Evolutionary conservation across 2,329 filamentous ascomycete genomes (phyloP), one percentile per base, ranked within the genome.

Genomic region (Setomelanomma holmii): DNA sequence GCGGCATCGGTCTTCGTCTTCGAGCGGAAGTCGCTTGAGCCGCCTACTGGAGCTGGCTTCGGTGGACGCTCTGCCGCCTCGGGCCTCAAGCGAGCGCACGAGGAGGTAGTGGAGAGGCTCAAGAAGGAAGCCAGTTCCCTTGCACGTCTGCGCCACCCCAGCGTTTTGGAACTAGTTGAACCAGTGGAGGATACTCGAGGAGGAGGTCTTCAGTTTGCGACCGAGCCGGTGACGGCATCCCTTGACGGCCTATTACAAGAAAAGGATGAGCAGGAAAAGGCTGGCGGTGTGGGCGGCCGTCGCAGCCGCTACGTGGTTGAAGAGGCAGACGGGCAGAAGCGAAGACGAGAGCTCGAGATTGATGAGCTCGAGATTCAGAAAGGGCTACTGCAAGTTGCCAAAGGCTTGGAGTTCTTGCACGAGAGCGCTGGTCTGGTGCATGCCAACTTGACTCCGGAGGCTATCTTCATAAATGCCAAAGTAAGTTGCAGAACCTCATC

Each of bases 301-400:
- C 81, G 86, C 4, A 92, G 90, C 72, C 87, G 91, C 63, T 95
- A 88, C 76, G 88, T 95, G 48, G 87, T 90, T 1, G 91, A 95
- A 68, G 89, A 92, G 61, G 80, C 87, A 1, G 88, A 93, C 61
- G 90, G 90, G 30, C 86, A 85, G 43, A 84, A 87, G 49, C 71
- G 75, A 64, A 82, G 91, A 65, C 84, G 90, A 64, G 93, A 98
- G 68, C 76, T 97, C 12, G 93, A 98, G 73, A 91, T 99, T 56
- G 95, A 99, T 71, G 95, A 98, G 77, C 80, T 99, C 53, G 95
- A 99, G 76, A 96, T 98, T 65, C 95, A 99, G 74, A 99, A 99
- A 76, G 95, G 95, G 0, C 75, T 99, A 57, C 78, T 98, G 55
- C 95, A 99, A 74, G 84, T 99, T 58, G 93, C 89, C 68, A 97